Conservation (phyloP, 495 filamentous ascomycete genomes). For the Apodospora peruviana region DNA sequence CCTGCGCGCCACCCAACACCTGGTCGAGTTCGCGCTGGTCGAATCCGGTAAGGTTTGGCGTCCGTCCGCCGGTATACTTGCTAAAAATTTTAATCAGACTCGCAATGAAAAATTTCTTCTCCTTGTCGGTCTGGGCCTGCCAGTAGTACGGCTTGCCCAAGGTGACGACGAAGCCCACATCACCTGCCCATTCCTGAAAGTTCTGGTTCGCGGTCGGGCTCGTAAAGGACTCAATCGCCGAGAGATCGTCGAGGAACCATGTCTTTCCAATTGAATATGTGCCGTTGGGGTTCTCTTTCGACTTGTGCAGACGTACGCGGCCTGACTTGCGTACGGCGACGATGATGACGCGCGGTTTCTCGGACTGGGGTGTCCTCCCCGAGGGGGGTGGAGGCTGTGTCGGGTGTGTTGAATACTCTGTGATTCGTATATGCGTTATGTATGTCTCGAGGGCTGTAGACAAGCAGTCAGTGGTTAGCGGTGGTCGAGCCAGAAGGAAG, state of each 20-base stretch:
- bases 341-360: constrained; percentile 87
- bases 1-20: constrained; percentile 48
- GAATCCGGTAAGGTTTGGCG: constrained; percentile 77
- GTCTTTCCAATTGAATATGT: constrained; percentile 97
- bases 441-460: constrained; percentile 80
- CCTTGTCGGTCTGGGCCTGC: constrained; percentile 84
- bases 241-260: constrained; percentile 88
- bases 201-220: constrained; percentile 57
- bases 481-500: neutral
- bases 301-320: constrained; percentile 92
- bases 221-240: constrained; percentile 70
- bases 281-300: constrained; percentile 87
- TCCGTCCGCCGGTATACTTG: constrained; percentile 87
- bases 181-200: constrained; percentile 70
- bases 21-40: constrained; percentile 70
- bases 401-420: constrained; percentile 79
- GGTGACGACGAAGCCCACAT: constrained; percentile 80
- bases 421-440: constrained; percentile 90
- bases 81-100: constrained; percentile 91
- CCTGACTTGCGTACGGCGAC: constrained; percentile 88
- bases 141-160: constrained; percentile 95
- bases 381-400: constrained; percentile 77
- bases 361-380: constrained; percentile 57
- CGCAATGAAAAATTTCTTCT: constrained; percentile 97
- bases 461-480: neutral